A percentile compares a stretch with the other conserved stretches of the same genome.
These are phyloP conservation scores for Teratosphaeria nubilosa DNA, from an alignment of 2,329 filamentous ascomycete species.

Conservation along the genomic window DNA sequence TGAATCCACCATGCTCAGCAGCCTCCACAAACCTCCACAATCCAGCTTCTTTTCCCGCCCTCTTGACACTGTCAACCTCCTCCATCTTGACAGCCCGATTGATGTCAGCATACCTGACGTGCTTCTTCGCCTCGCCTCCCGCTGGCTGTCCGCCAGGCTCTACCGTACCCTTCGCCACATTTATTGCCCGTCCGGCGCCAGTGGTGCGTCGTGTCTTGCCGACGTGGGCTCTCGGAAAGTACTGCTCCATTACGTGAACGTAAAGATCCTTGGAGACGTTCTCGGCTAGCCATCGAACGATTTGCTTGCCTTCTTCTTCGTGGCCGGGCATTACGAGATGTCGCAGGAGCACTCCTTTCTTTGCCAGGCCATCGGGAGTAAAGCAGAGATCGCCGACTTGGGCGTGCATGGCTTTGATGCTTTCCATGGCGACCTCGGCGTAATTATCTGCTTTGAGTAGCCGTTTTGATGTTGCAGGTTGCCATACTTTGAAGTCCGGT, in stretches of 20 bases:
- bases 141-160: slow-evolving; percentile 22
- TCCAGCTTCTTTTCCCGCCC: slow-evolving; percentile 59
- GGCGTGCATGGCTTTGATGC: slow-evolving; percentile 66
- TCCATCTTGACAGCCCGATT: slow-evolving; percentile 58
- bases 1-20: slow-evolving; percentile 48
- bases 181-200: slow-evolving; percentile 11
- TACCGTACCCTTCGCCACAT: slow-evolving; percentile 18
- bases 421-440: slow-evolving; percentile 60
- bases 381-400: slow-evolving; percentile 80
- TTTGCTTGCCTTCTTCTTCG: slow-evolving; percentile 60
- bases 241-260: slow-evolving; percentile 84
- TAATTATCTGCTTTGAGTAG: slow-evolving; percentile 73
- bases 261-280: slow-evolving; percentile 67
- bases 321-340: slow-evolving; percentile 80
- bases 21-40: slow-evolving; percentile 70
- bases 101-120: slow-evolving; percentile 63
- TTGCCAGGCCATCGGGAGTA: slow-evolving; percentile 69
- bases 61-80: slow-evolving; percentile 56
- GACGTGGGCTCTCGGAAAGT: slow-evolving; percentile 69
- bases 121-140: slow-evolving; percentile 24
- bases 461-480: slow-evolving; percentile 52
- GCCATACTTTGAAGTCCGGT: slow-evolving; percentile 84
- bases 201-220: slow-evolving; percentile 51
- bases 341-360: slow-evolving; percentile 62
- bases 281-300: slow-evolving; percentile 65